Conservation (phyloP, 192 early-diverging fungal genomes). For the Coemansia pectinata region DNA sequence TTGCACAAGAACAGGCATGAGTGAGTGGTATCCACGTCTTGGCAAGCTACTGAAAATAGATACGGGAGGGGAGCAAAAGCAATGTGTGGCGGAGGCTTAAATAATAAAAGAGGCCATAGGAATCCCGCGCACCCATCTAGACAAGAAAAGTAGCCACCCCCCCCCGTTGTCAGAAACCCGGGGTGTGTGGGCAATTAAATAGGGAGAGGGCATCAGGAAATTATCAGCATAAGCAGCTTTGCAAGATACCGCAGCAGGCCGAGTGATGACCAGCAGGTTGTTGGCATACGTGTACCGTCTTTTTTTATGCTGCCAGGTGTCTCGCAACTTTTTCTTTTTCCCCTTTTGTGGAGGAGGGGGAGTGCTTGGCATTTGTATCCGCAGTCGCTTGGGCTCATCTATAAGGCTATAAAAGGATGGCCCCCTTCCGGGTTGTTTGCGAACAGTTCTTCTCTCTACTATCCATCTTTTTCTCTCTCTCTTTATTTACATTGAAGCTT, state of each 20-base stretch:
- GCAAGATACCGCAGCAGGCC: neutral
- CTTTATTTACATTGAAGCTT: neutral
- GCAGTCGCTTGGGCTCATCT: neutral
- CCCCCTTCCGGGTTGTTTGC: neutral
- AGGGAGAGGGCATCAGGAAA: neutral
- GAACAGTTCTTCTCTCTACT: neutral
- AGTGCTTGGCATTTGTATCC: slow-evolving; percentile 5
- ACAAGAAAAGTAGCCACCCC: neutral
- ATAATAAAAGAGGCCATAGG: neutral
- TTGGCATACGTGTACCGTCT: slow-evolving; percentile 3
- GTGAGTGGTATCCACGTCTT: neutral
- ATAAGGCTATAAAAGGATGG: slow-evolving; percentile 4
- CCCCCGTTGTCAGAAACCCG: neutral
- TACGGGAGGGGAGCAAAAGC: neutral
- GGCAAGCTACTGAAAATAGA: slow-evolving; percentile 1
- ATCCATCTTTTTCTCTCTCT: neutral
- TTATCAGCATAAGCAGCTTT: slow-evolving; percentile 2
- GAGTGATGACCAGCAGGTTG: slow-evolving; percentile 1
- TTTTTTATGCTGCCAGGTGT: neutral
- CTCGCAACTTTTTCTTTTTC: neutral
- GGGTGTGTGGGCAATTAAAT: neutral
- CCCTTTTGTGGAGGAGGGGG: neutral
- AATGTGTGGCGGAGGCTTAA: slow-evolving; percentile 1
- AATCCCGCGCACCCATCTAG: neutral
- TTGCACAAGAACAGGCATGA: neutral